Evolutionary conservation across 176 grass and related monocot species (phyloP).

Genomic region (Raddia guianensis): DNA sequence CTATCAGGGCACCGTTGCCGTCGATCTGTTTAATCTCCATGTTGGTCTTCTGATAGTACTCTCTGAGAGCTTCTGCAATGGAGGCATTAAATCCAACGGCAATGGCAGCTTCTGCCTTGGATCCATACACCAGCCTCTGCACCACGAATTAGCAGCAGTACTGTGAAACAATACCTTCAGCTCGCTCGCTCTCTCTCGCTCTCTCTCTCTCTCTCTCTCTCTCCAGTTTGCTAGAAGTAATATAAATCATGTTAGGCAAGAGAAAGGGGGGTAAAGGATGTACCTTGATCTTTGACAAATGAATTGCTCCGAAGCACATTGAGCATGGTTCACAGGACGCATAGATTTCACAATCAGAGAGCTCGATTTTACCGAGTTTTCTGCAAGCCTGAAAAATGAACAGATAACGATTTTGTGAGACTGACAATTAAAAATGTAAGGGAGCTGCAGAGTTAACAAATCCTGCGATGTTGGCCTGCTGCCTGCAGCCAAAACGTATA

Average conservation of each 20-base stretch:
- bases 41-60: conserved; percentile 71
- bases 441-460: background rate
- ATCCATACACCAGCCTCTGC: conserved; percentile 81
- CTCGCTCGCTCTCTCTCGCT: background rate
- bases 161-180: background rate
- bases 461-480: background rate
- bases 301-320: conserved; percentile 84
- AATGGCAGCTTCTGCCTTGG: conserved; percentile 84
- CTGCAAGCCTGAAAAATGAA: conserved; percentile 64
- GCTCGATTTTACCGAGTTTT: conserved; percentile 81
- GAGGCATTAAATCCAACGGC: conserved; percentile 82
- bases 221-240: background rate
- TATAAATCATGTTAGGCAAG: background rate
- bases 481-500: background rate
- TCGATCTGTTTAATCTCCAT: conserved; percentile 78
- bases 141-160: background rate
- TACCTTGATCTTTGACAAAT: conserved; percentile 83
- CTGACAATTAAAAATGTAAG: background rate
- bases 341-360: conserved; percentile 86
- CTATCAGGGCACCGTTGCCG: conserved; percentile 71
- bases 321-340: conserved; percentile 81
- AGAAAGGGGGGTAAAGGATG: background rate
- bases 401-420: background rate
- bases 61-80: conserved; percentile 84
- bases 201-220: background rate